These are phyloP conservation scores for Endocladia muricata DNA, from an alignment of 31 red algal genomes.

Conservation along the genomic window DNA sequence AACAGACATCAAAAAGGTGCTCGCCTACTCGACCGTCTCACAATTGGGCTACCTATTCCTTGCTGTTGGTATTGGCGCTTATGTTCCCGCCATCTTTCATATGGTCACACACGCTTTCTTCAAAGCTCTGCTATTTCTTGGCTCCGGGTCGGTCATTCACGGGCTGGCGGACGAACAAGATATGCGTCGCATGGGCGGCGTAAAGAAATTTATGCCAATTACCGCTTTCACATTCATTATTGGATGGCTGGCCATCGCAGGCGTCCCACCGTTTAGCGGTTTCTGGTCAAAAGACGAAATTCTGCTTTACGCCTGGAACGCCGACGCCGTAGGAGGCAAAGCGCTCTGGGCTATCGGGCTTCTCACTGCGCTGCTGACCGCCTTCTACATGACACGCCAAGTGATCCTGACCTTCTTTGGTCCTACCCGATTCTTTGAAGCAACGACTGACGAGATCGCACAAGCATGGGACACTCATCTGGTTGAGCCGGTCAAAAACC, in stretches of 20 bases:
- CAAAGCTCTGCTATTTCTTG: background rate
- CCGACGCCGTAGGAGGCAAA: too few species aligned
- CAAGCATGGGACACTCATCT: too few species aligned
- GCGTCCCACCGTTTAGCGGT: too few species aligned
- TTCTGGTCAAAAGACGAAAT: too few species aligned
- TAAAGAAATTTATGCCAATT: background rate
- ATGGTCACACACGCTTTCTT: background rate
- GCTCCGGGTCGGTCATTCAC: conserved; percentile 4
- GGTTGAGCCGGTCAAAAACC: too few species aligned
- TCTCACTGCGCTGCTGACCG: too few species aligned
- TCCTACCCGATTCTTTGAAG: too few species aligned
- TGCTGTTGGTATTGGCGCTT: background rate
- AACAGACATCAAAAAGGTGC: conserved; percentile 1
- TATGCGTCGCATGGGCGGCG: background rate
- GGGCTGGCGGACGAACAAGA: background rate
- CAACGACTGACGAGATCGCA: too few species aligned
- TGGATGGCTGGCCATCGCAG: background rate
- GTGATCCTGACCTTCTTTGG: too few species aligned
- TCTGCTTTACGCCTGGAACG: too few species aligned
- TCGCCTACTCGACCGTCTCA: background rate
- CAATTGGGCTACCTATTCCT: conserved; percentile 7
- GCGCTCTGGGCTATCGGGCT: too few species aligned
- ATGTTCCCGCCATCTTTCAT: background rate
- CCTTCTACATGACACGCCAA: too few species aligned
- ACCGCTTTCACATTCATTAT: background rate